Evolutionary conservation across 2,329 filamentous ascomycete species (phyloP), one percentile per base, ranked within the genome.

Genomic region (Colletotrichum euphorbiae): DNA sequence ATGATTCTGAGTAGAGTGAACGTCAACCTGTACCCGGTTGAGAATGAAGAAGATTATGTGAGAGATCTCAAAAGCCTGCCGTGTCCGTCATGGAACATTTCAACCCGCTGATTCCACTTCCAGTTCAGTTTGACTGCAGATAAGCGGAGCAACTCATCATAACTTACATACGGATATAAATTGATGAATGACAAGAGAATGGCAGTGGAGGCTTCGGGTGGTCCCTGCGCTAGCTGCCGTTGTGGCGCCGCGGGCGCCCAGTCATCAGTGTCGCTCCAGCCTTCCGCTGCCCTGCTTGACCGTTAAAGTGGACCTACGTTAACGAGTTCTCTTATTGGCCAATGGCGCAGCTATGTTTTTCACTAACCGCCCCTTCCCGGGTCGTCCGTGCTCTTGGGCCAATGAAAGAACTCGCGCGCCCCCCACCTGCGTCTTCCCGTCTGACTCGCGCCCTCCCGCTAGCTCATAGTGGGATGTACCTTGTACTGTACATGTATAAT

Each of bases 161-260:
- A 6, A 7, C 7, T 8, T 28, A 28, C 28, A 28, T 2, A 28
- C 28, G n/a, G n/a, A n/a, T n/a, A n/a, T n/a, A 8, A 28, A 28
- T 28, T 28, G 28, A 8, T 7, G 28, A n/a, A 5, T 50, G 7
- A 50, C 13, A 31, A 11, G 7, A 50, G 21, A 31, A 11, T 28
- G 15, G 2, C 15, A 54, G 31, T 54, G 31, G 31, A 38, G 33
- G 21, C 7, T 24, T 17, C 43, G 19, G 17, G 36, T 17, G 45
- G 62, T 45, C 58, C 31, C 58, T 62, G 63, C 63, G 21, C n/a
- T 52, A 55, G 40, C 33, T 56, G 11, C 58, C 51, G 51, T 19
- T 38, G 2, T 42, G 33, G 62, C 8, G 50, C 45, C 24, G 3
- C 24, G 61, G 6, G 50, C 45, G 42, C 24, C 24, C 24, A 28